These are phyloP conservation scores for Heritiera littoralis DNA, from an alignment of 345 rosid genomes.

Conservation along the genomic window DNA sequence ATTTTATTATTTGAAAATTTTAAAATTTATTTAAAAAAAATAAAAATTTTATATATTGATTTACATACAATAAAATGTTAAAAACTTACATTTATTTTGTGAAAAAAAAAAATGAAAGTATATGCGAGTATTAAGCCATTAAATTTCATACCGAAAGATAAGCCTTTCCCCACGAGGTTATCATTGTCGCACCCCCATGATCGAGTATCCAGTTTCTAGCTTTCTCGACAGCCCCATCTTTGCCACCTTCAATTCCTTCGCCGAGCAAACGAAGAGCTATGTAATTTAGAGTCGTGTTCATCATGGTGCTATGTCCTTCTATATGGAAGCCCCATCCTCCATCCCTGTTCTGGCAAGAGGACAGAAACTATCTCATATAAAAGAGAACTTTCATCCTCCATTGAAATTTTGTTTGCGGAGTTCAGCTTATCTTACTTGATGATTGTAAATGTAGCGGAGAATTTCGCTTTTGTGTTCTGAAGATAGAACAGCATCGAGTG, in stretches of 20 bases:
- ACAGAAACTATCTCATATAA: neutral
- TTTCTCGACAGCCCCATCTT: slow-evolving; percentile 47
- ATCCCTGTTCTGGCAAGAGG: slow-evolving; percentile 58
- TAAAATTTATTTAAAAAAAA: too few species aligned
- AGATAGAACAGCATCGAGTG: neutral
- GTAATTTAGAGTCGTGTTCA: slow-evolving; percentile 63
- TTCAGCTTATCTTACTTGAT: neutral
- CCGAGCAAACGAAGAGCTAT: slow-evolving; percentile 73
- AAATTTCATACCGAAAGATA: slow-evolving; percentile 63
- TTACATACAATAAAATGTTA: too few species aligned
- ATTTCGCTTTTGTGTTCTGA: slow-evolving; percentile 18
- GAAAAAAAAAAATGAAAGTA: too few species aligned
- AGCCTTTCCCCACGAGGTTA: slow-evolving; percentile 81
- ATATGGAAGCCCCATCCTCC: slow-evolving; percentile 94
- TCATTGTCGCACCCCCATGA: slow-evolving; percentile 72
- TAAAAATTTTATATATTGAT: too few species aligned
- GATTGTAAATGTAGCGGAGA: slow-evolving; percentile 20
- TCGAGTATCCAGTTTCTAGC: slow-evolving; percentile 72
- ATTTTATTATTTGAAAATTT: too few species aligned
- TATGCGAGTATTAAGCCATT: too few species aligned
- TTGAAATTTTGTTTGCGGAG: neutral
- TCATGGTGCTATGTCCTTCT: slow-evolving; percentile 80
- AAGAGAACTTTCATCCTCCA: neutral
- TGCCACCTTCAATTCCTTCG: slow-evolving; percentile 60
- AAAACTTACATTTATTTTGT: too few species aligned